A percentile compares a stretch with the other conserved stretches of the same genome.
phyloP scores from a whole-genome alignment of 2,329 filamentous ascomycete species.

The Dactylellina sp. region DNA sequence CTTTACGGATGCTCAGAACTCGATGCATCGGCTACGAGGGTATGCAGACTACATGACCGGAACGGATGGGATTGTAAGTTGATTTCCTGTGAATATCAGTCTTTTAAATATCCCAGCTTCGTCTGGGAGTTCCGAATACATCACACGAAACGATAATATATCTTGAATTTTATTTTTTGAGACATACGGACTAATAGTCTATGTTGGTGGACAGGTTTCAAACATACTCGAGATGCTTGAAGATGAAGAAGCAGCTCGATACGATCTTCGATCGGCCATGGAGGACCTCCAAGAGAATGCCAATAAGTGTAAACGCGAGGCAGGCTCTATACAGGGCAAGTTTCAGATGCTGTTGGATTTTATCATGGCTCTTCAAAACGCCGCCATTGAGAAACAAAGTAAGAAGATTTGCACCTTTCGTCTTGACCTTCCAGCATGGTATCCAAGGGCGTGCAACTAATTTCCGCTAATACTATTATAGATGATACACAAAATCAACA shows the following conservation, averaged over 20 bases:
- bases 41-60: constrained; percentile 31
- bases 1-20: constrained; percentile 36
- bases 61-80: constrained; percentile 29
- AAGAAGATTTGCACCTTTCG: not conserved
- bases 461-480: not conserved
- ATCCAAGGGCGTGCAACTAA: too few relatives aligned
- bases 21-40: constrained; percentile 24
- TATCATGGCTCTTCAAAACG: constrained; percentile 39
- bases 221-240: constrained; percentile 48
- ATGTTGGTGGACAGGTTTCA: constrained; percentile 19
- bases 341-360: constrained; percentile 32
- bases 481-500: constrained; percentile 20
- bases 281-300: constrained; percentile 43
- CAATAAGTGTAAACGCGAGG: constrained; percentile 27
- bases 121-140: too few relatives aligned
- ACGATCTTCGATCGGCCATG: constrained; percentile 35
- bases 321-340: constrained; percentile 25
- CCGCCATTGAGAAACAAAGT: constrained; percentile 25
- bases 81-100: not conserved
- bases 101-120: not conserved
- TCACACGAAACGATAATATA: not conserved
- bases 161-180: too few relatives aligned
- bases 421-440: too few relatives aligned
- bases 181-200: too few relatives aligned
- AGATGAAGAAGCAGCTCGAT: constrained; percentile 33